A percentile compares a stretch with the other conserved stretches of the same genome.
These are phyloP conservation scores for Lasiodiplodia sp. DNA, from an alignment of 2,329 filamentous ascomycete genomes.

Conservation along the genomic window DNA sequence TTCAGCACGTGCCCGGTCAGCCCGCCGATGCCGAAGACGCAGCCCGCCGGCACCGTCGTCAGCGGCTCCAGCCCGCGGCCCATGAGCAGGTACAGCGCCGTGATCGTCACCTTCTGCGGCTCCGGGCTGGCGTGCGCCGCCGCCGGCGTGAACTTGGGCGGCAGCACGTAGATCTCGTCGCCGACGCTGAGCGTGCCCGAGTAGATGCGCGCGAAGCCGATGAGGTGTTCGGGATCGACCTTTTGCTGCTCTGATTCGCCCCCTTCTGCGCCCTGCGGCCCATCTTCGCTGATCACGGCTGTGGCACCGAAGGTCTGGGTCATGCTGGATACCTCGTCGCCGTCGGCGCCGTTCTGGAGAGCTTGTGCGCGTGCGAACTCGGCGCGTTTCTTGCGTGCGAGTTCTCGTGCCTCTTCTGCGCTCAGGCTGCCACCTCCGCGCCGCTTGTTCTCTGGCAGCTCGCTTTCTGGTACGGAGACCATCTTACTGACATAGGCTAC, in stretches of 20 bases:
- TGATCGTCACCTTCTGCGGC: conserved; percentile 83
- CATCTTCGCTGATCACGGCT: conserved; percentile 61
- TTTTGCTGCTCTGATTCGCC: conserved; percentile 44
- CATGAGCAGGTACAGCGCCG: conserved; percentile 94
- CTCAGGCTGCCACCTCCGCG: conserved; percentile 71
- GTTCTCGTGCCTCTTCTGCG: conserved; percentile 86
- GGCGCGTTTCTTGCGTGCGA: conserved; percentile 86
- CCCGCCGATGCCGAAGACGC: conserved; percentile 93
- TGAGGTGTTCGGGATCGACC: conserved; percentile 82
- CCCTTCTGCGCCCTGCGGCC: conserved; percentile 52
- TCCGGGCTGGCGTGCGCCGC: conserved; percentile 74
- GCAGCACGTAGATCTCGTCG: conserved; percentile 87
- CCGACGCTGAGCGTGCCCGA: conserved; percentile 90
- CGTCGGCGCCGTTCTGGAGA: conserved; percentile 57
- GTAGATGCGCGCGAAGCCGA: conserved; percentile 93
- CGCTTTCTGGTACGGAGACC: conserved; percentile 92
- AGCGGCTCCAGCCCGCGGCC: conserved; percentile 85
- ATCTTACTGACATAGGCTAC: conserved; percentile 98
- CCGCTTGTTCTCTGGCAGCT: conserved; percentile 85
- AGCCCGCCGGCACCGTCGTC: conserved; percentile 85
- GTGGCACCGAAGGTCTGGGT: conserved; percentile 67
- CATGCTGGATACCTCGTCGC: conserved; percentile 52
- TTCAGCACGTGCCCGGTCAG: conserved; percentile 95
- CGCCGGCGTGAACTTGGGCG: conserved; percentile 90
- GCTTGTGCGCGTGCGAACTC: conserved; percentile 84